A percentile compares a stretch with the other conserved stretches of the same genome.
phyloP scores from a whole-genome alignment of 164 flowering plant genomes.

The Tetrastigma voinierianum region DNA sequence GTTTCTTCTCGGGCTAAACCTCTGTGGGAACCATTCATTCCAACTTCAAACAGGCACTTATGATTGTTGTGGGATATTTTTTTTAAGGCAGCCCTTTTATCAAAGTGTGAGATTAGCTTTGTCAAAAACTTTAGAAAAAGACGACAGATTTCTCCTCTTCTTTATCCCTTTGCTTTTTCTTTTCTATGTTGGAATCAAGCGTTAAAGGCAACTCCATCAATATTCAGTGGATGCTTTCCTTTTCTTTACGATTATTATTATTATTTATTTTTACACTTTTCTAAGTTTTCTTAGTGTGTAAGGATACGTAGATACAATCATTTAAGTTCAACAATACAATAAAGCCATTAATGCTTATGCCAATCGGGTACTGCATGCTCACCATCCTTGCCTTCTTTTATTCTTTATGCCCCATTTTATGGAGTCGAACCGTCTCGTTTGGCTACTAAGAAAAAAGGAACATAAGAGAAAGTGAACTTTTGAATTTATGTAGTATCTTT shows the following conservation, averaged over 20 bases:
- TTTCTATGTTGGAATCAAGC: conserved; percentile 8
- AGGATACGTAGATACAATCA: not conserved
- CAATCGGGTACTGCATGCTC: too few species aligned
- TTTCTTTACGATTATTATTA: not conserved
- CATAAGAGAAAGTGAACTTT: too few species aligned
- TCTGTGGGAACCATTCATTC: too few species aligned
- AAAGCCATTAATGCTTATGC: too few species aligned
- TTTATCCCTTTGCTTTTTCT: conserved; percentile 7
- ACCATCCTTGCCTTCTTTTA: too few species aligned
- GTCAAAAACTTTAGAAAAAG: conserved; percentile 20
- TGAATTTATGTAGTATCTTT: too few species aligned
- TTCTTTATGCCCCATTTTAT: too few species aligned
- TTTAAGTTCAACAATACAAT: too few species aligned
- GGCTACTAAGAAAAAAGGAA: too few species aligned
- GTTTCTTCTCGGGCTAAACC: too few species aligned
- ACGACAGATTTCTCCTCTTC: not conserved
- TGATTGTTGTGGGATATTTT: conserved; percentile 1
- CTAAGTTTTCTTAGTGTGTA: conserved; percentile 5
- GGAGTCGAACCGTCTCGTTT: too few species aligned
- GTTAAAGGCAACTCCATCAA: not conserved
- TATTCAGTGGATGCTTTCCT: not conserved
- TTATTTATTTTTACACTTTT: not conserved
- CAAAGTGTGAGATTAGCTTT: conserved; percentile 13
- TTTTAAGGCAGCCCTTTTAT: conserved; percentile 8
- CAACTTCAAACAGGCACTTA: not conserved